Evolutionary conservation across 108 stramenopile genomes (phyloP).

Genomic region (Nannochloropsis gaditana): DNA sequence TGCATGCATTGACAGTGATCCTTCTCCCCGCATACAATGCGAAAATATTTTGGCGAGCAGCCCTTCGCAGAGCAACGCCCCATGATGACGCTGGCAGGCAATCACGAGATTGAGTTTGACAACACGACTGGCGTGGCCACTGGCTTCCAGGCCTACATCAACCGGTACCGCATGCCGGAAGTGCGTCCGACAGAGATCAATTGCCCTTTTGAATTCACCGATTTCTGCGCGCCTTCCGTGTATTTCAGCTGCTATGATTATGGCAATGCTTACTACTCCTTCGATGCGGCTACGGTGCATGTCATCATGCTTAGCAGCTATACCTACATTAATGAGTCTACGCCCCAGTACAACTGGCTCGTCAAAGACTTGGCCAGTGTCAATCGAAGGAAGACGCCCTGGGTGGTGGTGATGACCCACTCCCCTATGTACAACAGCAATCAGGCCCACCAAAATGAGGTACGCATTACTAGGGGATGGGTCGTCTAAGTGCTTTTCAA

Average conservation of each 20-base stretch:
- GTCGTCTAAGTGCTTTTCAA: too few relatives aligned
- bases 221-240: background rate
- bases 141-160: slow-evolving; percentile 49
- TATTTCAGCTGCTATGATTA: background rate
- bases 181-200: background rate
- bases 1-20: too few relatives aligned
- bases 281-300: slow-evolving; percentile 52
- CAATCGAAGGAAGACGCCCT: slow-evolving; percentile 49
- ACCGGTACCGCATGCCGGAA: slow-evolving; percentile 37
- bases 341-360: slow-evolving; percentile 35
- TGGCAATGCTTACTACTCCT: slow-evolving; percentile 47
- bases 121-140: background rate
- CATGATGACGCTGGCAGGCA: slow-evolving; percentile 46
- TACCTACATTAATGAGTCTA: slow-evolving; percentile 25
- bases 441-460: slow-evolving; percentile 50
- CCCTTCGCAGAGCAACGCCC: slow-evolving; percentile 32
- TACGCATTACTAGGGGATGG: background rate
- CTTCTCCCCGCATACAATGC: too few relatives aligned
- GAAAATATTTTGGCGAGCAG: too few relatives aligned
- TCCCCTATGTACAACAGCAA: slow-evolving; percentile 57
- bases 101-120: slow-evolving; percentile 52
- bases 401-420: slow-evolving; percentile 53
- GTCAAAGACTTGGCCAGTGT: slow-evolving; percentile 38
- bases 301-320: slow-evolving; percentile 50
- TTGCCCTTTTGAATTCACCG: background rate